Conservation (phyloP, 2,329 filamentous ascomycete species). For the Sclerotiophoma versabilis region DNA sequence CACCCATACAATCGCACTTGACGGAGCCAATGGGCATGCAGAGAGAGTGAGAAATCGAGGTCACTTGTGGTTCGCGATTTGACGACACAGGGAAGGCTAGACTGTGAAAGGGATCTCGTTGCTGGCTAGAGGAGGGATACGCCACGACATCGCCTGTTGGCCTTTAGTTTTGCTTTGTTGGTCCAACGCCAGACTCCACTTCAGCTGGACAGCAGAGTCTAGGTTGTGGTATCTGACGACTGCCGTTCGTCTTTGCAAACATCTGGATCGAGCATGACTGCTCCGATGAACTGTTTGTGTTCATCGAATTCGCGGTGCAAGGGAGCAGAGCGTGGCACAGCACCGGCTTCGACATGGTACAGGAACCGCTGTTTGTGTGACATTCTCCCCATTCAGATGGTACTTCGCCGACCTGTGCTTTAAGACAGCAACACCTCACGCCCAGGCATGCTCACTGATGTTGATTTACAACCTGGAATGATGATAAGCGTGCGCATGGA, state of each 20-base stretch:
- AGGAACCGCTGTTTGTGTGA: slow-evolving; percentile 13
- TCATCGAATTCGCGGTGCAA: slow-evolving; percentile 10
- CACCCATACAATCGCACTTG: neutral
- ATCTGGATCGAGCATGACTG: slow-evolving; percentile 8
- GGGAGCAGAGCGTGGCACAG: slow-evolving; percentile 9
- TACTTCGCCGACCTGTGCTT: slow-evolving; percentile 16
- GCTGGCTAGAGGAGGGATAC: neutral
- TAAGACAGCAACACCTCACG: slow-evolving; percentile 3
- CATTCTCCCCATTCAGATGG: slow-evolving; percentile 1
- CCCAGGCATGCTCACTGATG: neutral
- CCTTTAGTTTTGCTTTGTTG: neutral
- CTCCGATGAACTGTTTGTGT: slow-evolving; percentile 10
- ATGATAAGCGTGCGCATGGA: neutral
- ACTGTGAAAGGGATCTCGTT: neutral
- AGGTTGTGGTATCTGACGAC: neutral
- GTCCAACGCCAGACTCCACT: neutral
- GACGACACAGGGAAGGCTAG: neutral
- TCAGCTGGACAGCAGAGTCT: neutral
- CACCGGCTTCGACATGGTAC: slow-evolving; percentile 7
- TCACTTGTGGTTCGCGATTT: neutral
- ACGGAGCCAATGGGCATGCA: neutral
- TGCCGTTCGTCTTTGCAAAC: neutral
- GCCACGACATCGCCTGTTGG: neutral
- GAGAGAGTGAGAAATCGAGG: neutral
- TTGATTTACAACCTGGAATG: neutral